Percentiles rank a stretch among this genome's conserved stretches.
These are phyloP conservation scores for Haematococcus sp. DNA, from an alignment of 139 green algal genomes.

Conservation along the genomic window DNA sequence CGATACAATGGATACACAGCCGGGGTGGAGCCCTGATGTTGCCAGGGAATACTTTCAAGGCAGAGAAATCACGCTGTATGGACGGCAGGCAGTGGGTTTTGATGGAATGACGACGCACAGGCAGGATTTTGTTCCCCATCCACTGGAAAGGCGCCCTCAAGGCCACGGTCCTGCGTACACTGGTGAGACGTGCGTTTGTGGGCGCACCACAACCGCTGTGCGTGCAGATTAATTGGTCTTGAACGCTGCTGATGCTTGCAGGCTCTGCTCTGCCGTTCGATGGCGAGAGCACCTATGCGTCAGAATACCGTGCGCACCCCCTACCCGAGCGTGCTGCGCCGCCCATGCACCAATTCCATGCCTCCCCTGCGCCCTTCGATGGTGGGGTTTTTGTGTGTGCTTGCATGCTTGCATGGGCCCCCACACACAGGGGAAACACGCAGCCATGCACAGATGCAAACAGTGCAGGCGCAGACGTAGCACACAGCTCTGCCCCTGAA, in stretches of 20 bases:
- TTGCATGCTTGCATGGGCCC: background rate
- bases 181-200: background rate
- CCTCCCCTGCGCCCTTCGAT: constrained; percentile 17
- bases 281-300: constrained; percentile 1
- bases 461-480: too few relatives aligned
- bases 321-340: background rate
- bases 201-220: too few relatives aligned
- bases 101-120: constrained; percentile 6
- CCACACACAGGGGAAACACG: too few relatives aligned
- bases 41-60: background rate
- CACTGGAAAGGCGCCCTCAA: background rate
- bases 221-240: too few relatives aligned
- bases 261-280: background rate
- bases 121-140: constrained; percentile 4
- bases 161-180: background rate
- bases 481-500: too few relatives aligned
- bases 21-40: background rate
- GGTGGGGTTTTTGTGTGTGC: constrained; percentile 10
- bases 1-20: too few relatives aligned
- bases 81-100: background rate
- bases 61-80: background rate
- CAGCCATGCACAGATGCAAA: too few relatives aligned
- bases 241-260: background rate
- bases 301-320: constrained; percentile 4
- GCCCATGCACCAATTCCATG: background rate